Evolutionary conservation across 768 basidiomycete genomes (phyloP).

Genomic region (Tulasnella sp.): DNA sequence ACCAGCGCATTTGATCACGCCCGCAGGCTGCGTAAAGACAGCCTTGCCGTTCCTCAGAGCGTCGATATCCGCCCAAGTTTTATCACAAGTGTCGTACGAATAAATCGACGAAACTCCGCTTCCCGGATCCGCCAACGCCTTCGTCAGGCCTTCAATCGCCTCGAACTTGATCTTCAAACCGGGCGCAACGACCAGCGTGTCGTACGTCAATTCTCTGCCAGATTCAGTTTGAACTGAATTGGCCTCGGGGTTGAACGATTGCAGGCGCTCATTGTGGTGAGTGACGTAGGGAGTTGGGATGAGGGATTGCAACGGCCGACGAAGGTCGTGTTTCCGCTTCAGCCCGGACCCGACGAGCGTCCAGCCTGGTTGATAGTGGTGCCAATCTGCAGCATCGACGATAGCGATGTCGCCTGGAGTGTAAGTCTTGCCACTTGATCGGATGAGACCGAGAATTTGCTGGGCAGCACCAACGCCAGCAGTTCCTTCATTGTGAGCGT

Average conservation of each 20-base stretch:
- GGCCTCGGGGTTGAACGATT: slow-evolving; percentile 71
- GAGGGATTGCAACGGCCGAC: slow-evolving; percentile 65
- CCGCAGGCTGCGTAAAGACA: slow-evolving; percentile 93
- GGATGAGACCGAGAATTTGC: slow-evolving; percentile 83
- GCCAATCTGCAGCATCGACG: slow-evolving; percentile 76
- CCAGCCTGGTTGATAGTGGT: slow-evolving; percentile 98
- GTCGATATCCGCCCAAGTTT: slow-evolving; percentile 82
- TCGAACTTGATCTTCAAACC: slow-evolving; percentile 88
- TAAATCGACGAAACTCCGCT: slow-evolving; percentile 93
- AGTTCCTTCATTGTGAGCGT: slow-evolving; percentile 56
- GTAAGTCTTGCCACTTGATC: slow-evolving; percentile 65
- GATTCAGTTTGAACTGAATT: slow-evolving; percentile 74
- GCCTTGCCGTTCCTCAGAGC: slow-evolving; percentile 76
- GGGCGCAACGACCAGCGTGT: slow-evolving; percentile 83
- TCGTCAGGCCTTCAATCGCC: slow-evolving; percentile 68
- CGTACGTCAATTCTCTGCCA: slow-evolving; percentile 75
- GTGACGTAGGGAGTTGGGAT: slow-evolving; percentile 70
- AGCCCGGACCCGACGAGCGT: slow-evolving; percentile 93
- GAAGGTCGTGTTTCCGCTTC: slow-evolving; percentile 61
- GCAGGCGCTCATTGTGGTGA: slow-evolving; percentile 70
- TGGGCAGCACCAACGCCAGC: slow-evolving; percentile 83
- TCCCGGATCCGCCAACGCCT: slow-evolving; percentile 73
- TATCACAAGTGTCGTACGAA: slow-evolving; percentile 86
- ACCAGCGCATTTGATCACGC: slow-evolving; percentile 86
- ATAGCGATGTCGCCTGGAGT: slow-evolving; percentile 78